Evolutionary conservation across 2,329 filamentous ascomycete genomes (phyloP), one percentile per base, ranked within the genome.

Genomic region (Diaporthe citriasiana): DNA sequence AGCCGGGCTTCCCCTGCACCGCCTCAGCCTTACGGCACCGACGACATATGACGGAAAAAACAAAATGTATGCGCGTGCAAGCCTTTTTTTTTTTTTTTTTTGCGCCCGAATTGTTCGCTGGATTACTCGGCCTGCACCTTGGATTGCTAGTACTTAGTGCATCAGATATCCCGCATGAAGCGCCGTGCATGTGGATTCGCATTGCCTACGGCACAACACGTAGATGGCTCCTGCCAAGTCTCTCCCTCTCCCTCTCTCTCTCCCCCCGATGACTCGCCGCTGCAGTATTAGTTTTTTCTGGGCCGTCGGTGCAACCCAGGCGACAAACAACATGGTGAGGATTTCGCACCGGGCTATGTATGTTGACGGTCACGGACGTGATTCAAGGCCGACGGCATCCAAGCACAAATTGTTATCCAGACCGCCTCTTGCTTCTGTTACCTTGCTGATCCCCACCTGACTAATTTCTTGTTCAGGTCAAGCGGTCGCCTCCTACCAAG

Each of bases 11-110:
- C 69, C 69, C 69, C 69, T 71, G 69, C 42, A 53, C 30, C 22
- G 56, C 55, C 57, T 71, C 69, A 71, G 69, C 69, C 69, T 71
- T 71, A 71, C 40, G 69, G 38, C 19, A 59, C 33, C 6, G 60
- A 65, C 42, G 55, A 57, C 68, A 59, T 40, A 59, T n/a, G 40
- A 35, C 25, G 38, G 17, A 12, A 19, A 10, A 7, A 25, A 4
- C 33, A 35, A 35, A 4, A 9, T 4, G 33, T 35, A 35, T 9
- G 9, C 40, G n/a, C n/a, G n/a, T n/a, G n/a, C n/a, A n/a, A n/a
- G n/a, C n/a, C n/a, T n/a, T n/a, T n/a, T n/a, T n/a, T n/a, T n/a
- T n/a, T n/a, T n/a, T n/a, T n/a, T n/a, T n/a, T 38, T 35, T 50
- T n/a, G 33, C 15, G 27, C 15, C n/a, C n/a, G 30, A 38, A 27